phyloP scores from a whole-genome alignment of 2,329 filamentous ascomycete species.

The Paraphoma chrysanthemicola region DNA sequence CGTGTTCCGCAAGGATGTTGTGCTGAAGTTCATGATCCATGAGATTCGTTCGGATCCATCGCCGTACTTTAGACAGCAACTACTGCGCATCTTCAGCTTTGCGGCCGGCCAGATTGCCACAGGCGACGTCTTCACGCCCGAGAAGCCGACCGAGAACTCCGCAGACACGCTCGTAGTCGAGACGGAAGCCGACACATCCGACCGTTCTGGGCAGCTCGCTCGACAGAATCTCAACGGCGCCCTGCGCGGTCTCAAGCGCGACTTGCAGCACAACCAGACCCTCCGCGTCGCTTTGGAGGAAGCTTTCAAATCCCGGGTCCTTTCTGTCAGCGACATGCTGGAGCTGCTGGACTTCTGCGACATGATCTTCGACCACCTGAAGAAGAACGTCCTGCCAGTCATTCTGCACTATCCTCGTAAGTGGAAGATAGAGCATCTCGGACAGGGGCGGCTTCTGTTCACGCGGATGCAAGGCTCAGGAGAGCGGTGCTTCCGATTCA shows the following conservation, averaged over 20 bases:
- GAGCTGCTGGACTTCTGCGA: slow-evolving; percentile 65
- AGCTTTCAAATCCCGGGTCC: slow-evolving; percentile 58
- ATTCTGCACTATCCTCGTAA: slow-evolving; percentile 62
- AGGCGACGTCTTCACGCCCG: slow-evolving; percentile 52
- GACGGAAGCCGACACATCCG: slow-evolving; percentile 52
- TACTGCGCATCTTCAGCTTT: slow-evolving; percentile 61
- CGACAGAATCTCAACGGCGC: slow-evolving; percentile 66
- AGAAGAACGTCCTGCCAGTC: slow-evolving; percentile 58
- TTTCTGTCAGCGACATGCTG: slow-evolving; percentile 61
- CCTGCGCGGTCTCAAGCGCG: slow-evolving; percentile 61
- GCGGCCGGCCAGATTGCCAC: slow-evolving; percentile 66
- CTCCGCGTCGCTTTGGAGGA: slow-evolving; percentile 64
- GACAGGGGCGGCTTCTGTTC: slow-evolving; percentile 52
- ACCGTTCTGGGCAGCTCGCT: slow-evolving; percentile 60
- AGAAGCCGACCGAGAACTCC: slow-evolving; percentile 37
- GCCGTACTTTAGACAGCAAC: slow-evolving; percentile 61
- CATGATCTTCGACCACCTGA: slow-evolving; percentile 58
- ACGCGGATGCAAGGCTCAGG: slow-evolving; percentile 26
- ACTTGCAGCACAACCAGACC: slow-evolving; percentile 56
- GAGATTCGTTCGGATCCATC: slow-evolving; percentile 64
- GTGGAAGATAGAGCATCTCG: slow-evolving; percentile 62
- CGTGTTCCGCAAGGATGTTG: slow-evolving; percentile 56
- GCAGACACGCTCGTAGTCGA: slow-evolving; percentile 63
- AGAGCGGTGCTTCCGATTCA: slow-evolving; percentile 13
- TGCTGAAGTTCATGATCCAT: slow-evolving; percentile 65